Base-by-base conservation (phyloP, 2,329 filamentous ascomycete genomes). In the Cryphonectria radicalis region DNA sequence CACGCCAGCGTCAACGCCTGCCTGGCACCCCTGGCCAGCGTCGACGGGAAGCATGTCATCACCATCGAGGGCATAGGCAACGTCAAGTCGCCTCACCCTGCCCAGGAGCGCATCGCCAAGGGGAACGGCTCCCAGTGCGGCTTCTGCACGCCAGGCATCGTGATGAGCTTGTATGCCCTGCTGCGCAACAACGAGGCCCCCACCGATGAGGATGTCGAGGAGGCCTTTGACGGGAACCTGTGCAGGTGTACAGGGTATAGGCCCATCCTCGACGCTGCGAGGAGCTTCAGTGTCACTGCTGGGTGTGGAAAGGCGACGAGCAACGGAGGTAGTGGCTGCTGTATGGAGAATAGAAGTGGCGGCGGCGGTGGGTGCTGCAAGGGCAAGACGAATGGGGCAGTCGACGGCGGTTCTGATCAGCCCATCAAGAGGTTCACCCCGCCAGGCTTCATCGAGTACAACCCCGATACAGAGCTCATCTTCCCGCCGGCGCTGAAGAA, bases 1-100 rank as follows among this genome's bases (percentile, higher is more conserved):
- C 95, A 99, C 85, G 96, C 96, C 70, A 97, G 93, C 68, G 93
- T 98, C 72, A 99, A 99, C 80, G 96, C 96, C 59, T 99, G 96
- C 80, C 86, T 99, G 67, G 95, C 96, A 14, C 96, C 96, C 8
- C 87, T 99, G 63, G 93, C 94, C 75, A 97, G 94, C 77, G 89
- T 98, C 60, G 96, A 98, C 80, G 96, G 96, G 62, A 99, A 99
- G 80, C 96, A 99, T 87, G 94, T 98, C 78, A 95, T 99, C 79
- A 99, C 96, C 3, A 91, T 99, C 57, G 96, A 99, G 82, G 96
- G 96, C 8, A 98, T 99, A 77, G 96, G 96, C 14, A 93, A 92
- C 79, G 91, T 93, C 40, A 92, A 96, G 80, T 89, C 87, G 59
- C 96, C 96, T 6, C 96, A 99, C 83, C 93, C 95, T 1, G 86